Base-by-base conservation (phyloP, 2,329 filamentous ascomycete species). In the Diaporthe destruens region DNA sequence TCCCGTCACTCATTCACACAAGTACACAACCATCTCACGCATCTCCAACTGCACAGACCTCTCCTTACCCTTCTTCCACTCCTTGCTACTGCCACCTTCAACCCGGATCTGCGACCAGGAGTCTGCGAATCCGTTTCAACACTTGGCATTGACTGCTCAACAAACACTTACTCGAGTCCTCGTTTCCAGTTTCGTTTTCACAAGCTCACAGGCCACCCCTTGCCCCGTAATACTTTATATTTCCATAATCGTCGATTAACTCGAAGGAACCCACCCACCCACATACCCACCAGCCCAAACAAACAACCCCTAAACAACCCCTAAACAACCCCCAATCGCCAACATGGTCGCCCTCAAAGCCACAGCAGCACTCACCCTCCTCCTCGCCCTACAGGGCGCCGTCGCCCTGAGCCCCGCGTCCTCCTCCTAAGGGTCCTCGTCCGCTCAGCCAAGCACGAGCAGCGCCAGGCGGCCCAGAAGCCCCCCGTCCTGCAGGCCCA, bases 21-120 rank as follows among this genome's bases (percentile, higher is more conserved):
- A 66, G 47, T 47, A 53, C 61, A 39, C 32, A 53, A 53, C 29
- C 14, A 66, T 6, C 18, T 66, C 20, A 1, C 6, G 39, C 29
- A 66, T 11, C 34, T 29, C 29, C 29, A 29, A 2, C 29, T 53
- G 61, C 61, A 66, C 61, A 66, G 61, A 66, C 59, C 51, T 71
- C 42, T 57, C n/a, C 16, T 18, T 42, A 12, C 39, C 39, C 7
- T 47, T 68, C 44, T 47, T 39, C 29, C 55, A 42, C 44, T 57
- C 47, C 51, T 25, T 69, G n/a, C 29, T 57, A 14, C 39, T 42
- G 18, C 34, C 11, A 32, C 47, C 59, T 67, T 55, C 39, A 44
- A 51, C 54, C 71, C 71, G 44, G 71, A 72, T 72, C 65, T 69
- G 71, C 71, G 71, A 69, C 71, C 63, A 72, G 71, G 71, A 69